Evolutionary conservation across 441 rosid species (phyloP).

Genomic region (Mallotus japonicus): DNA sequence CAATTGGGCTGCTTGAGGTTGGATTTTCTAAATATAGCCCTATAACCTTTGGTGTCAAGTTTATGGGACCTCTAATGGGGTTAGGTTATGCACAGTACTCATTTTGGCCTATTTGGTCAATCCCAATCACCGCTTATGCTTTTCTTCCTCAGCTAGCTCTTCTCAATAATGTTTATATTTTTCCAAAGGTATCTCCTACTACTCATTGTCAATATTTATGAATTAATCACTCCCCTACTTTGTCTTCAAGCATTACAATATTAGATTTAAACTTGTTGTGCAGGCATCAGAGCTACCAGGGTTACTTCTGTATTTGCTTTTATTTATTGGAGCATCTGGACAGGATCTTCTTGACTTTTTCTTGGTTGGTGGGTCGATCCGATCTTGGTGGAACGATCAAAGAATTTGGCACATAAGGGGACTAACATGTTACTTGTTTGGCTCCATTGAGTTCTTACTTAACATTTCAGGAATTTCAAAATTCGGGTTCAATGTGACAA

Average conservation of each 20-base stretch:
- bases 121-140: conserved; percentile 50
- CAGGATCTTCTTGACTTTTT: conserved; percentile 49
- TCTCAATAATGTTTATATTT: conserved; percentile 39
- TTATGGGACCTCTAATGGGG: conserved; percentile 43
- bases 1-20: conserved; percentile 54
- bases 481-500: conserved; percentile 47
- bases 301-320: conserved; percentile 51
- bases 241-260: not conserved
- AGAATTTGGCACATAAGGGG: conserved; percentile 62
- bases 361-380: conserved; percentile 41
- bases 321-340: conserved; percentile 54
- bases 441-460: conserved; percentile 44
- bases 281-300: conserved; percentile 21
- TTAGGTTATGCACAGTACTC: conserved; percentile 40
- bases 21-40: conserved; percentile 42
- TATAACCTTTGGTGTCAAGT: conserved; percentile 36
- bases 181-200: conserved; percentile 46
- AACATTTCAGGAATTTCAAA: conserved; percentile 40
- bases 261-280: not conserved
- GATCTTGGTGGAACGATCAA: conserved; percentile 70
- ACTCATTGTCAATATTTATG: too few relatives aligned
- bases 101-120: conserved; percentile 43
- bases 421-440: conserved; percentile 41
- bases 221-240: too few relatives aligned
- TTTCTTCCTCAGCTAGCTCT: conserved; percentile 65